Conservation (phyloP, 345 rosid species). For the Hevea brasiliensis region DNA sequence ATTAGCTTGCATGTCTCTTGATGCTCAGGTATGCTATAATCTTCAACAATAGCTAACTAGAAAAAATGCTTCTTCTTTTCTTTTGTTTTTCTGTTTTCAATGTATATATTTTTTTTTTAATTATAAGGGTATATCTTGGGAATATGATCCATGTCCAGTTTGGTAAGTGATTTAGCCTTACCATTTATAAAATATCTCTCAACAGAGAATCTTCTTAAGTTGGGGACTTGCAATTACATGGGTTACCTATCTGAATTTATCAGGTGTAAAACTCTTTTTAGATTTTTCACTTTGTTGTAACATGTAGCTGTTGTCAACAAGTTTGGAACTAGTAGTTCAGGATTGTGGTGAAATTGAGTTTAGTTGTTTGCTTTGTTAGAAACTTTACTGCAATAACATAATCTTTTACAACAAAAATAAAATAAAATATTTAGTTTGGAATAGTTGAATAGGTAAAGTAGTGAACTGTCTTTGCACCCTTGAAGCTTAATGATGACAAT, state of each 20-base stretch:
- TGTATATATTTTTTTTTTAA: background rate
- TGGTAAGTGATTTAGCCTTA: background rate
- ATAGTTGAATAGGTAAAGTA: background rate
- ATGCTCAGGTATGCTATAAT: conserved; percentile 65
- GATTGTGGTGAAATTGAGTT: background rate
- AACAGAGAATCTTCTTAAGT: conserved; percentile 1
- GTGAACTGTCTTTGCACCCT: background rate
- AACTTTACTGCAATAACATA: background rate
- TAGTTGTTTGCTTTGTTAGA: background rate
- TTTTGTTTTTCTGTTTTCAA: background rate
- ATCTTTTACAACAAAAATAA: background rate
- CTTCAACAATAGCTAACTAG: conserved; percentile 6
- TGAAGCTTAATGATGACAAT: background rate
- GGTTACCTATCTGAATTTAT: background rate
- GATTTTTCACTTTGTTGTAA: background rate
- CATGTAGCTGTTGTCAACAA: background rate
- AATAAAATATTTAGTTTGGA: background rate
- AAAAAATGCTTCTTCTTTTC: background rate
- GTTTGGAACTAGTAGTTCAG: background rate
- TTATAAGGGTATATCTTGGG: background rate
- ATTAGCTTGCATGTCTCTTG: conserved; percentile 80
- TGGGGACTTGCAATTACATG: background rate
- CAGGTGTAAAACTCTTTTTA: background rate
- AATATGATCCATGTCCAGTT: conserved; percentile 9
- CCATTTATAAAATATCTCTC: background rate